Evolutionary conservation across 1,284 basidiomycete species (phyloP).

Genomic region (Ceratobasidium sp.): DNA sequence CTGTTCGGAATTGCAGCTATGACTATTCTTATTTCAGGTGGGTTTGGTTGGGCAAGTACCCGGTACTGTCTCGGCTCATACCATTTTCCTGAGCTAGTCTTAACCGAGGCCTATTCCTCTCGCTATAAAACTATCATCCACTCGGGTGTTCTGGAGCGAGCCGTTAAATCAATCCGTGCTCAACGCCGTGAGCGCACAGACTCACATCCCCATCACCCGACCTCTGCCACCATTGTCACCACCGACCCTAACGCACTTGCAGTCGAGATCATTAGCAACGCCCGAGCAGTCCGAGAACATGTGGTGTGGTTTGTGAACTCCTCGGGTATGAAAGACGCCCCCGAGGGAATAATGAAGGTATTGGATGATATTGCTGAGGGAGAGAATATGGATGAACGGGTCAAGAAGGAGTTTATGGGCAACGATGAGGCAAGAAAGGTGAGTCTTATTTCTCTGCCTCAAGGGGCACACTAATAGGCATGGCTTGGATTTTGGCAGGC

Average conservation of each 20-base stretch:
- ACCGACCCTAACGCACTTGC: slow-evolving; percentile 55
- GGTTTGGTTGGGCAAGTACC: slow-evolving; percentile 36
- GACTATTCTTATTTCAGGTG: slow-evolving; percentile 74
- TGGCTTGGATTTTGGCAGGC: slow-evolving; percentile 49
- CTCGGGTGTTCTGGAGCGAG: slow-evolving; percentile 56
- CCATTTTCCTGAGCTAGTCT: slow-evolving; percentile 56
- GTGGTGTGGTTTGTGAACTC: slow-evolving; percentile 52
- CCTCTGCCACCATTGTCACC: slow-evolving; percentile 41
- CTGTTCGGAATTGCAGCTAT: slow-evolving; percentile 76
- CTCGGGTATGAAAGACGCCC: slow-evolving; percentile 43
- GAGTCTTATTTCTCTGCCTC: slow-evolving; percentile 40
- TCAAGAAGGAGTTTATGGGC: slow-evolving; percentile 58
- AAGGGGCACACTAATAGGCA: slow-evolving; percentile 51
- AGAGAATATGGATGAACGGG: slow-evolving; percentile 51
- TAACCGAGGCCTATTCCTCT: slow-evolving; percentile 66
- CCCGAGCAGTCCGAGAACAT: slow-evolving; percentile 56
- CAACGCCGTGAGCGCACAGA: slow-evolving; percentile 46
- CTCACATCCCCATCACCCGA: not conserved
- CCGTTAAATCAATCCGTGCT: slow-evolving; percentile 56
- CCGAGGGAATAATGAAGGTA: slow-evolving; percentile 54
- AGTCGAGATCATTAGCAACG: slow-evolving; percentile 55
- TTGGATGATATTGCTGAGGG: slow-evolving; percentile 57
- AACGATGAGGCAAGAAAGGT: slow-evolving; percentile 61
- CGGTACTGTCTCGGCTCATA: slow-evolving; percentile 45
- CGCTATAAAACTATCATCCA: slow-evolving; percentile 61